Evolutionary conservation across 148 eudicot species (phyloP), one percentile per base, ranked within the genome.

Genomic region (Vaccinium myrtillus): DNA sequence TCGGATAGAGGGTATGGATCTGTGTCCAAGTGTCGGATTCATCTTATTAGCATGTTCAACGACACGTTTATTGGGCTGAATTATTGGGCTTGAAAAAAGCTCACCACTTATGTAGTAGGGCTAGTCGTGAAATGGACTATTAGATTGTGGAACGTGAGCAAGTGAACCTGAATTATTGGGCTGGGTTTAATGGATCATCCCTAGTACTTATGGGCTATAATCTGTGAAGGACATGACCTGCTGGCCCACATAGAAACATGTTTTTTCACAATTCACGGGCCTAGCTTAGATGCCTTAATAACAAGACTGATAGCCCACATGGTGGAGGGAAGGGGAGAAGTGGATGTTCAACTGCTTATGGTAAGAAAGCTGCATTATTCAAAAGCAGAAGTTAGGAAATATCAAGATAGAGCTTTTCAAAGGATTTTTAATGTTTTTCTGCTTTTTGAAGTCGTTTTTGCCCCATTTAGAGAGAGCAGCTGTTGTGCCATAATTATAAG

Each of bases 141-240:
- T 16, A 48, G 55, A n/a, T 9, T 80, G 82, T 61, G 54, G 71
- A 80, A 32, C 82, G 16, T 79, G 43, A 32, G 51, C 43, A 56
- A n/a, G 39, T 36, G 61, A 50, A 25, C 36, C 59, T 51, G 30
- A 50, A 51, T 51, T 51, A 21, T 77, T 12, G 59, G 61, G 80
- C 59, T 77, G 59, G 36, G 49, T 30, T 23, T n/a, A 43, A 65
- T 65, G 83, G 83, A 81, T 46, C 82, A 1, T 21, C 71, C 8
- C 69, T 14, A 36, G 5, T 30, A 15, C 8, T 39, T 16, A 27
- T 48, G 6, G 9, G 14, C 67, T 27, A 54, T 16, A 79, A 14
- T 23, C 1, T 81, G 16, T 19, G 21, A 30, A 61, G 56, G 8
- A 25, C 43, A 67, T 49, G 75, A 51, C 23, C 54, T 81, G 46